Conservation (phyloP, 2,329 filamentous ascomycete genomes). For the Hymenoscyphus occultus region DNA sequence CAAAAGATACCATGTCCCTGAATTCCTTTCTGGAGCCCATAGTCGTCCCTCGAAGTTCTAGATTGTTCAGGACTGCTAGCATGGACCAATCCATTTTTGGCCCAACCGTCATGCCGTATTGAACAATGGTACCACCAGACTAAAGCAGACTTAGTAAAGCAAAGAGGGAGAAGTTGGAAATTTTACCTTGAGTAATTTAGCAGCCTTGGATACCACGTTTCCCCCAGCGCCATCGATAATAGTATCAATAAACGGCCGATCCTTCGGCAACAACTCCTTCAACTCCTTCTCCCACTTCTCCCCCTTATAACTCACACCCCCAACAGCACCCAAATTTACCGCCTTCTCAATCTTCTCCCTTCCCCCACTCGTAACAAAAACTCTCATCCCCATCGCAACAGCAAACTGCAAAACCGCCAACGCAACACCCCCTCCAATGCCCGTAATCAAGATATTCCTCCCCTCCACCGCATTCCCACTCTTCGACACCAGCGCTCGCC, state of each 20-base stretch:
- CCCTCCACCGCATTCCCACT: constrained; percentile 60
- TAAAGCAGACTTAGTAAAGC: constrained; percentile 26
- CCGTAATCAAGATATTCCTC: constrained; percentile 78
- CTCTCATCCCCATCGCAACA: constrained; percentile 57
- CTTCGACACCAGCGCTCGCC: constrained; percentile 83
- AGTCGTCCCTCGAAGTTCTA: constrained; percentile 81
- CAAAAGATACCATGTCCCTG: constrained; percentile 83
- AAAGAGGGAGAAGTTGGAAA: not conserved
- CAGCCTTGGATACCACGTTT: constrained; percentile 69
- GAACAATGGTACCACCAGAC: constrained; percentile 76
- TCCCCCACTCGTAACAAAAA: constrained; percentile 49
- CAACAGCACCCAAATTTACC: constrained; percentile 67
- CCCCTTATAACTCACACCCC: constrained; percentile 79
- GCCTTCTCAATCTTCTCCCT: constrained; percentile 71
- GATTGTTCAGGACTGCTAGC: constrained; percentile 78
- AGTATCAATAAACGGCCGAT: constrained; percentile 70
- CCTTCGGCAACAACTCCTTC: constrained; percentile 56
- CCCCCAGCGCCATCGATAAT: constrained; percentile 91
- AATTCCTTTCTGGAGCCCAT: constrained; percentile 94
- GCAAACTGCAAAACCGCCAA: constrained; percentile 79
- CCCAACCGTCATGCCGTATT: constrained; percentile 86
- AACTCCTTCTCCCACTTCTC: constrained; percentile 80
- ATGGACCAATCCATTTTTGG: constrained; percentile 88
- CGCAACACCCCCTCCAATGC: constrained; percentile 90
- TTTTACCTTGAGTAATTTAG: constrained; percentile 63